Base-by-base conservation (phyloP, 306 rosid species). In the Dicorynia guianensis region DNA sequence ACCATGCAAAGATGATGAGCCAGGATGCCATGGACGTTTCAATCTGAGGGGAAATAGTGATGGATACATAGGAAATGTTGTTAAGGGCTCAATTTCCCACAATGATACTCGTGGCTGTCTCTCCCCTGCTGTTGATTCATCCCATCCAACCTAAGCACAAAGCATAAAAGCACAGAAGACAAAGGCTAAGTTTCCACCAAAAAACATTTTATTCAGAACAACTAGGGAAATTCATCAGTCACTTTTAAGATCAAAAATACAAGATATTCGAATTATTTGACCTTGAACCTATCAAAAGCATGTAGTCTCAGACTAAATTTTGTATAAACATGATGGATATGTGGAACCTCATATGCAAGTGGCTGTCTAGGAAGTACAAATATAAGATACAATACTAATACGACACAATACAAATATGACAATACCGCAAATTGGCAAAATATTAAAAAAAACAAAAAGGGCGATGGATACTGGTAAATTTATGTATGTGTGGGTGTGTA, bases 21-120 rank as follows among this genome's bases (percentile, higher is more conserved):
- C 93, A 18, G 94, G 98, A 93, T 83, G 89, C 98, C 97, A 93
- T 36, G 97, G 97, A 12, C 97, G 96, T 67, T 93, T 93, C 78
- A 93, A 72, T 69, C 96, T 68, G 62, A 93, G 96, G n/a, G 96
- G 97, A 77, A 90, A 93, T 30, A 89, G 75, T 17, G 97, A 93
- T 1, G 97, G 96, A 77, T 93, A 93, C 97, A 93, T 93, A 1
- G 97, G 97, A 64, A 93, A 93, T 46, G 96, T 93, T 61, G 97
- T 90, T 65, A 93, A 87, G 35, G 97, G 97, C 83, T 93, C 97
- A 77, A 93, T 93, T 85, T 93, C 98, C 98, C 98, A 93, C 46
- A 93, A 75, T 0, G 96, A 93, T 42, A 93, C 98, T 71, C 98
- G 89, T 39, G 98, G 96, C 73, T 88, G 96, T 79, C 94, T 85